phyloP scores from a whole-genome alignment of 1,139 yeast genomes.

The Blastobotrys buckinghamii region DNA sequence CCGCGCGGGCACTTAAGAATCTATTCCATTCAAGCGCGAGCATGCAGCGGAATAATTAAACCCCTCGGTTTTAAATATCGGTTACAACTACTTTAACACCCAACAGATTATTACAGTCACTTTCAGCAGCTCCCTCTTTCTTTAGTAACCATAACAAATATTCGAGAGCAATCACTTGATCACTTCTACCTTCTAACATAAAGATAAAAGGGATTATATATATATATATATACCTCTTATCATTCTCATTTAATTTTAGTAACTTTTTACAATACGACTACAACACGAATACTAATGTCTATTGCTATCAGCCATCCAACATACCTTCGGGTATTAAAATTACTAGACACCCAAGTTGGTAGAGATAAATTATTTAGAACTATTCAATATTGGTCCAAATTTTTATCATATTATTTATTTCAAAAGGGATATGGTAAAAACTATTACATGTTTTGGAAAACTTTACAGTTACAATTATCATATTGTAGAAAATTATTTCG shows the following conservation, averaged over 20 bases:
- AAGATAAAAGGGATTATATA: no score
- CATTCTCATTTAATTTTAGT: background rate
- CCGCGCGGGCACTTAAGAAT: no score
- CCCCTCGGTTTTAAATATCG: no score
- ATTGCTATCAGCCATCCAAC: constrained; percentile 52
- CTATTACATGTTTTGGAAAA: constrained; percentile 45
- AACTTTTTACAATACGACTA: background rate
- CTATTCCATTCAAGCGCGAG: no score
- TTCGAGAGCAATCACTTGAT: no score
- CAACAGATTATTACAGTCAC: no score
- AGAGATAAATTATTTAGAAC: constrained; percentile 78
- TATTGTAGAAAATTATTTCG: constrained; percentile 80
- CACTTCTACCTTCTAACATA: no score
- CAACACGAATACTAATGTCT: background rate
- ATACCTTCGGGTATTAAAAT: constrained; percentile 50
- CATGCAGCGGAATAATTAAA: no score
- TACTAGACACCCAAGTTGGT: constrained; percentile 37
- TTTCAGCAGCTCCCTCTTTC: no score
- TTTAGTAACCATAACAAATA: no score
- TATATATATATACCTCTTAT: background rate
- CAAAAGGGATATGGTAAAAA: constrained; percentile 54
- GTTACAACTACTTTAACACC: no score
- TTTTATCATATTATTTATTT: constrained; percentile 56
- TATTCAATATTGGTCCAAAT: constrained; percentile 75
- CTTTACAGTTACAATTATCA: constrained; percentile 54